Base-by-base conservation (phyloP, 805 yeast species). In the Wickerhamiella azyma region DNA sequence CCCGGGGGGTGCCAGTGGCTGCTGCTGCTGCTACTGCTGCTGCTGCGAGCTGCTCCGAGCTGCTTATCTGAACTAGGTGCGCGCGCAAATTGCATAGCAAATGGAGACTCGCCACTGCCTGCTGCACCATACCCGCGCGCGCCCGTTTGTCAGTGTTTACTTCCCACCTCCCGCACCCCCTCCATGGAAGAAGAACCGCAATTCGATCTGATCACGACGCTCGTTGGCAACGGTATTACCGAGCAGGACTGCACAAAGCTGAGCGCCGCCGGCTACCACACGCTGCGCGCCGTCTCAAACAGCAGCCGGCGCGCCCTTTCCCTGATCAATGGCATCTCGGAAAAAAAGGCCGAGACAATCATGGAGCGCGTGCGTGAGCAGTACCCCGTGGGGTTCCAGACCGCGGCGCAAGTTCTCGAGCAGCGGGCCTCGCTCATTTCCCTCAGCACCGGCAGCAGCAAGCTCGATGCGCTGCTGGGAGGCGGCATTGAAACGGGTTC, bases 401-500 rank as follows among this genome's bases (percentile, higher is more conserved):
- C 97, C 0, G 98, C 97, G 2, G 80, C 94, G 1, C 96, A 86
- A 61, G 85, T 85, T 61, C 96, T 86, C 62, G 76, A 79, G 56
- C 74, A 96, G 56, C 72, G 97, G 56, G 77, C 89, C 5, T 95
- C 86, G 60, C 74, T 92, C 64, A 86, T 92, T 48, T 83, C 96
- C 58, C 68, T 92, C 46, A 88, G 97, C 1, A 89, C 98, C 0
- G 98, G 98, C 1, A 86, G 97, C 2, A 85, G 86, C 59, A 89
- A 85, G 57, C 69, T 92, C 38, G 98, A 92, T 61, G 85, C 95
- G 1, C 68, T 92, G 43, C 68, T 92, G 35, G 96, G 96, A 9
- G 98, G 98, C 45, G 98, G 98, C 37, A 75, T 92, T 43, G 98
- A 92, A 62, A 92, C 98, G 0, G 98, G 98, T 2, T 83, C 95